Evolutionary conservation across 1,139 yeast genomes (phyloP).

Genomic region (Kurtzmaniella quercitrusa): DNA sequence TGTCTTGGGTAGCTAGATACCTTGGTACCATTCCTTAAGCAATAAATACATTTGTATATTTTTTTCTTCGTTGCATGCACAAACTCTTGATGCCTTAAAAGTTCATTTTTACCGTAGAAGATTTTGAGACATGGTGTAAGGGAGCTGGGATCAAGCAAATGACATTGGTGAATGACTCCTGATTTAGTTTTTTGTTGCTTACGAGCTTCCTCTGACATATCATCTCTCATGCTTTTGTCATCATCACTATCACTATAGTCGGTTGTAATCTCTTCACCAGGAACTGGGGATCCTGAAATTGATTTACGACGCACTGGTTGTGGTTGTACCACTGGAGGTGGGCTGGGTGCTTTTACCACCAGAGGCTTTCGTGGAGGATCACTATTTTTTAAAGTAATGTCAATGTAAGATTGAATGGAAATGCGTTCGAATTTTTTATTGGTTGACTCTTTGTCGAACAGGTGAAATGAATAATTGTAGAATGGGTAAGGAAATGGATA

Average conservation of each 20-base stretch:
- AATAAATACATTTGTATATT: constrained; percentile 41
- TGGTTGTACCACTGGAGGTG: not conserved
- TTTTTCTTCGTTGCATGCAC: constrained; percentile 46
- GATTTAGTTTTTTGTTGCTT: constrained; percentile 21
- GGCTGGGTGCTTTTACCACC: not conserved
- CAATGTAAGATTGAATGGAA: constrained; percentile 33
- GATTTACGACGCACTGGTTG: not conserved
- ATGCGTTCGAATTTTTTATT: constrained; percentile 24
- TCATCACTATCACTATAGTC: constrained; percentile 10
- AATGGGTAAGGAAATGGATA: constrained; percentile 48
- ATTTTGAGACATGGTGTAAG: constrained; percentile 34
- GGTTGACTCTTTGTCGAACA: constrained; percentile 23
- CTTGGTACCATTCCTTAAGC: constrained; percentile 33
- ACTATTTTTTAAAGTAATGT: constrained; percentile 27
- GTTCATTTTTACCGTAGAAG: constrained; percentile 44
- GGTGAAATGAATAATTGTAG: constrained; percentile 43
- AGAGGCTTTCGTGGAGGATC: constrained; percentile 2
- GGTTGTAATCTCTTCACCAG: constrained; percentile 6
- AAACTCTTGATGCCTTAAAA: constrained; percentile 44
- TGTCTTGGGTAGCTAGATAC: constrained; percentile 45
- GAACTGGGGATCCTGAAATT: not conserved
- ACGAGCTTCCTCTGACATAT: constrained; percentile 10
- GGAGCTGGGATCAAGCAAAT: constrained; percentile 33
- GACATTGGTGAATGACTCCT: constrained; percentile 43
- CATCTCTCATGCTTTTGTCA: constrained; percentile 3